Percentiles rank a stretch among this genome's conserved stretches.
Evolutionary conservation across 345 rosid species (phyloP).

Genomic region (Eucalyptus decipiens): DNA sequence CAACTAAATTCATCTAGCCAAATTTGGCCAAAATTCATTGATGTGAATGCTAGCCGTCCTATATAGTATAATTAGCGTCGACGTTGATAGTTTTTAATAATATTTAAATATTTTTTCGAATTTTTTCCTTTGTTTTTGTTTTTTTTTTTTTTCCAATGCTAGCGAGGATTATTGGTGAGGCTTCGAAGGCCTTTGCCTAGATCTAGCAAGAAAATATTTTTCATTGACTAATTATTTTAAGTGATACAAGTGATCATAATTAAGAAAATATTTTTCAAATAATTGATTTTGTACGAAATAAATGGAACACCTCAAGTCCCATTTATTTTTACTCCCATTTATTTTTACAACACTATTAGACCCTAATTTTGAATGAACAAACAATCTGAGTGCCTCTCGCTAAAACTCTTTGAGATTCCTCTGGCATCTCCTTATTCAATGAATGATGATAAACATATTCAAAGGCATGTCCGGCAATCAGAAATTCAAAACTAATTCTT

Average conservation of each 20-base stretch:
- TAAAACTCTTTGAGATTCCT: not conserved
- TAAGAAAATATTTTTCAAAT: not conserved
- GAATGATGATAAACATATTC: not conserved
- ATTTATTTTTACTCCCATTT: not conserved
- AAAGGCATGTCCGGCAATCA: not conserved
- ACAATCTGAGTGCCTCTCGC: not conserved
- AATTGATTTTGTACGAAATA: not conserved
- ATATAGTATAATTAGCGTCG: fast-evolving
- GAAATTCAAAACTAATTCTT: not conserved
- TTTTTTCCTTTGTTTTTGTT: too few species aligned
- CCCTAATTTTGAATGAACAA: not conserved
- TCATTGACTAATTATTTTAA: not conserved
- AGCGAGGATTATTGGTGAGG: too few species aligned
- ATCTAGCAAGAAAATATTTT: not conserved
- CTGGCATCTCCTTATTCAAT: not conserved
- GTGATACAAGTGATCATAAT: not conserved
- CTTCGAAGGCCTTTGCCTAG: too few species aligned
- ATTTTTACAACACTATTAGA: not conserved
- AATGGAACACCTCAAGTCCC: not conserved
- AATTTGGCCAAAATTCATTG: fast-evolving
- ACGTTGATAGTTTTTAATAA: fast-evolving
- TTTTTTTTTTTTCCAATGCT: fast-evolving
- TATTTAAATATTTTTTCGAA: too few species aligned
- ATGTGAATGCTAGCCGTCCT: fast-evolving
- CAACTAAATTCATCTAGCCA: fast-evolving